These are phyloP conservation scores for Penicillium coffeae DNA, from an alignment of 495 filamentous ascomycete genomes.

Conservation along the genomic window DNA sequence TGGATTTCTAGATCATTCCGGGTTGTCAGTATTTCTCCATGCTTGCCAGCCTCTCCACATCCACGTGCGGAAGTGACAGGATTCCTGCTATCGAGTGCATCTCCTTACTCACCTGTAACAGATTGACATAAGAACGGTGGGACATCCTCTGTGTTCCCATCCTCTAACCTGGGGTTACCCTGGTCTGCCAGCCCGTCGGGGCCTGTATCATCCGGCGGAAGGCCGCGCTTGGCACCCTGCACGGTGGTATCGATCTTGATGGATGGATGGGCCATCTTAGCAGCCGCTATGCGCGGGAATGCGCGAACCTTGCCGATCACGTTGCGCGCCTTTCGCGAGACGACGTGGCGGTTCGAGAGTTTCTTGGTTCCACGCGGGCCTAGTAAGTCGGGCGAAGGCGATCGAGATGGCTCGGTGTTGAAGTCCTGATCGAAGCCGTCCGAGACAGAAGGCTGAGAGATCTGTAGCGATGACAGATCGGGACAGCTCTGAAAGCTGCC, in stretches of 20 bases:
- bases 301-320: conserved; percentile 47
- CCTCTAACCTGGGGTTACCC: conserved; percentile 32
- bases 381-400: conserved; percentile 32
- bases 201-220: conserved; percentile 34
- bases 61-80: conserved; percentile 15
- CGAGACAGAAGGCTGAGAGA: conserved; percentile 27
- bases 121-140: conserved; percentile 44
- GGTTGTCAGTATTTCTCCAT: conserved; percentile 17
- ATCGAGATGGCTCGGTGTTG: conserved; percentile 31
- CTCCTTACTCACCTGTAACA: conserved; percentile 34
- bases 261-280: conserved; percentile 45
- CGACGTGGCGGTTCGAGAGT: conserved; percentile 29
- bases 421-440: conserved; percentile 26
- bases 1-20: conserved; percentile 35
- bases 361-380: conserved; percentile 31
- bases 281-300: conserved; percentile 42
- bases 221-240: conserved; percentile 39
- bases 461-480: conserved; percentile 48
- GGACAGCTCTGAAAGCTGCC: conserved; percentile 51
- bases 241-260: conserved; percentile 47
- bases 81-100: conserved; percentile 20
- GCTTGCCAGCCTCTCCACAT: background rate
- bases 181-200: conserved; percentile 30
- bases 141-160: conserved; percentile 33
- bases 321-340: conserved; percentile 44